A percentile compares a stretch with the other conserved stretches of the same genome.
phyloP scores from a whole-genome alignment of 305 asterid genomes.

The Salvia sclarea region DNA sequence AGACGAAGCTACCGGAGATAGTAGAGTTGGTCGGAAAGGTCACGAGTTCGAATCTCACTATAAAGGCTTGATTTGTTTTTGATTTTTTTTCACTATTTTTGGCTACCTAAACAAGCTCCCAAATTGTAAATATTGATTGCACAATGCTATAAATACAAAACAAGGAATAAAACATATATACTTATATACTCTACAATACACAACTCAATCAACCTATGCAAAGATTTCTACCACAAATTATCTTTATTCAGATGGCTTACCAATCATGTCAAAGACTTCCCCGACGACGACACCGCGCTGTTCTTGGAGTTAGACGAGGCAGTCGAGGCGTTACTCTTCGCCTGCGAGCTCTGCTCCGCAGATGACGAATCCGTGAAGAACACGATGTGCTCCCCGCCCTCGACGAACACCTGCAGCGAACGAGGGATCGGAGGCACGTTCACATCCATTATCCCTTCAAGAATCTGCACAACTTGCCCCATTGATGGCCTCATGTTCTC shows the following conservation, averaged over 20 bases:
- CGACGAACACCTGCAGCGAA: conserved; percentile 51
- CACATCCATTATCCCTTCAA: conserved; percentile 71
- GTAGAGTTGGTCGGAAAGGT: background rate
- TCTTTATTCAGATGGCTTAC: background rate
- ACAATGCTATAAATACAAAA: background rate
- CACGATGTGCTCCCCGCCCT: conserved; percentile 44
- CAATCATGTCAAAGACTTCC: conserved; percentile 2
- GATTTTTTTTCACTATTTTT: background rate
- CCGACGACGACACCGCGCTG: conserved; percentile 23
- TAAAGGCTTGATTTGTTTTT: background rate
- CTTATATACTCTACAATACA: background rate
- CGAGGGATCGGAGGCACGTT: conserved; percentile 62
- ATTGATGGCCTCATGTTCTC: conserved; percentile 67
- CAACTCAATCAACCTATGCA: background rate
- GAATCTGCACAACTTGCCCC: conserved; percentile 74
- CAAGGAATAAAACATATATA: background rate
- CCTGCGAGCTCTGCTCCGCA: conserved; percentile 48
- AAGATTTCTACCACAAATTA: background rate
- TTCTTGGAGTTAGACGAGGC: conserved; percentile 48
- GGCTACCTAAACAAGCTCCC: background rate
- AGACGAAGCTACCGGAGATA: background rate
- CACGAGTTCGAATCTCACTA: background rate
- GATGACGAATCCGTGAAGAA: conserved; percentile 75
- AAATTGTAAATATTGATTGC: background rate
- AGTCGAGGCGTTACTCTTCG: conserved; percentile 46